Conservation (phyloP, 768 basidiomycete species). For the Pisolithus tinctorius region DNA sequence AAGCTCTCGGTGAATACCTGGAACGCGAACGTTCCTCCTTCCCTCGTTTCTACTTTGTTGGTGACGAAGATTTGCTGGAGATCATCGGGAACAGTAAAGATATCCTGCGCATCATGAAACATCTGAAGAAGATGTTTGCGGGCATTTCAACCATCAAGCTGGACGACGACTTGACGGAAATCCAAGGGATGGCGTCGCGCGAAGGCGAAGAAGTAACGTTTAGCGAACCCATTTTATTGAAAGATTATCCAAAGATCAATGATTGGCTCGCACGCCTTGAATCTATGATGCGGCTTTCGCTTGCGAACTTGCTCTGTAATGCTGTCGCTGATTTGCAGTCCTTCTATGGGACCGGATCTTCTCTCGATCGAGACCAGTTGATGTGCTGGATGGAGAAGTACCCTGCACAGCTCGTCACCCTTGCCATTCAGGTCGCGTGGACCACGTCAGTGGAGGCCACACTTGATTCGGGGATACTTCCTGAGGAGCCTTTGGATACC, state of each 20-base stretch:
- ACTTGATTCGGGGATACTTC: constrained; percentile 48
- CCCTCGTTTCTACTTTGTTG: constrained; percentile 99
- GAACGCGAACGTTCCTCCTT: constrained; percentile 96
- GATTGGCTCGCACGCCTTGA: constrained; percentile 96
- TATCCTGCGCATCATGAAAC: constrained; percentile 96
- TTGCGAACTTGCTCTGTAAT: constrained; percentile 74
- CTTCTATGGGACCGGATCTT: constrained; percentile 66
- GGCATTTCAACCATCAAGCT: constrained; percentile 86
- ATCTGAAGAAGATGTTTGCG: constrained; percentile 99
- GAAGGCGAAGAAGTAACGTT: constrained; percentile 94
- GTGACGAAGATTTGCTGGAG: constrained; percentile 96
- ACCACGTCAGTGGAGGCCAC: constrained; percentile 74
- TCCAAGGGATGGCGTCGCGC: constrained; percentile 89
- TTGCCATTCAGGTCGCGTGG: constrained; percentile 94
- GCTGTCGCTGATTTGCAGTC: constrained; percentile 73
- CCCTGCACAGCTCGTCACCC: constrained; percentile 92
- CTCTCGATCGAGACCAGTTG: constrained; percentile 57
- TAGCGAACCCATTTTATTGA: constrained; percentile 73
- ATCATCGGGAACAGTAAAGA: constrained; percentile 99
- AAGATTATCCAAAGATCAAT: constrained; percentile 95
- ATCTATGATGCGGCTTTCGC: constrained; percentile 84
- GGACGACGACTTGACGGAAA: constrained; percentile 81
- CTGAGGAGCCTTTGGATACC: constrained; percentile 65
- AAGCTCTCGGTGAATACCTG: constrained; percentile 96
- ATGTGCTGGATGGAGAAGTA: constrained; percentile 91